Base-by-base conservation (phyloP, 1,284 basidiomycete genomes). In the Fomitopsis betulina region DNA sequence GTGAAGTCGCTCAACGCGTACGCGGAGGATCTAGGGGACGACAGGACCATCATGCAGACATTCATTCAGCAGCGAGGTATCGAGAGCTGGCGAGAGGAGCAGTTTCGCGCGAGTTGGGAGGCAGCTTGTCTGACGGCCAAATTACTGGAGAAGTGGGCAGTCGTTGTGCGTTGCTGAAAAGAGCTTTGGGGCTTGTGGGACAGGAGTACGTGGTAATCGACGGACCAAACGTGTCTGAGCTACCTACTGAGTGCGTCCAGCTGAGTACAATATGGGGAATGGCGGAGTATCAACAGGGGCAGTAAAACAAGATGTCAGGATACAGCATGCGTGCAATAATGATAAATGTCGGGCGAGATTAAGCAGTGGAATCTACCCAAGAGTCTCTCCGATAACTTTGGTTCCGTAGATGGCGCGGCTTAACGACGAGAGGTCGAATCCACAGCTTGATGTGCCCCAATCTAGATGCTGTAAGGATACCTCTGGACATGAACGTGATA, bases 371-470 rank as follows among this genome's bases (percentile, higher is more conserved):
- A 21, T 58, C 58, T 9, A 58, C 49, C 40, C 27, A 23, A 15
- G 54, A 56, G 27, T 53, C 51, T 25, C 58, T 52, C 9, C 54
- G 37, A 27, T 59, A 59, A 33, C 58, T 59, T 33, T 59, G 58
- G 21, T 23, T 39, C 17, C 58, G 21, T 56, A 70, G 35, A 40
- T 70, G 69, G 5, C 69, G 69, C 23, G 67, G 60, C 56, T 68
- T 63, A 15, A 72, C 70, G 3, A 82, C 80, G 49, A 91, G 77
- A 12, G 93, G 93, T 49, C 93, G 77, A 37, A 91, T 82, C 92
- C 93, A 96, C 58, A 94, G 78, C 71, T 89, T 93, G 65, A 93
- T 82, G 56, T 84, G 79, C 0, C 91, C 92, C 1, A 75, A 73
- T 67, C 87, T 87, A 1, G 85, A 87, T 27, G 88, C 81, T 0